Conservation (phyloP, 371 early-diverging fungal species). For the Syncephalastrum sp. region DNA sequence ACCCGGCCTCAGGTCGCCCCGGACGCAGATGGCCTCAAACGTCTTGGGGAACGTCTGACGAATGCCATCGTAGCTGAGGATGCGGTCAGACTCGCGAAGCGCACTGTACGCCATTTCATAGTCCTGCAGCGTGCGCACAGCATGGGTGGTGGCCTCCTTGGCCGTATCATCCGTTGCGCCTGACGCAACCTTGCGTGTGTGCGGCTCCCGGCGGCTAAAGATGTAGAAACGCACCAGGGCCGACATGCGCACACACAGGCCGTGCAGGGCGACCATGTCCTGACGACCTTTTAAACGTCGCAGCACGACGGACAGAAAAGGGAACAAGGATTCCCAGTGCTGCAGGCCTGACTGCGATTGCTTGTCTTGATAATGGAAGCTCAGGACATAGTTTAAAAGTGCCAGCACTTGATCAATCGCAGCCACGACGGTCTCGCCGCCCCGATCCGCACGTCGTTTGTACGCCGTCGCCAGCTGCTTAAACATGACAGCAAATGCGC, state of each 20-base stretch:
- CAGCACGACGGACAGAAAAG: constrained; percentile 25
- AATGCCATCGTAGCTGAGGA: constrained; percentile 18
- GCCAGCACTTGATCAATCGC: constrained; percentile 37
- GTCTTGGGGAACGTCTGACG: constrained; percentile 24
- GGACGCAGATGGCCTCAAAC: constrained; percentile 19
- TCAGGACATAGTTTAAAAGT: constrained; percentile 34
- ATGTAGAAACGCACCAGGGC: constrained; percentile 31
- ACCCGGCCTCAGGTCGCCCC: constrained; percentile 32
- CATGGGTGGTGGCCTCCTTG: constrained; percentile 1
- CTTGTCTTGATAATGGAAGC: constrained; percentile 29
- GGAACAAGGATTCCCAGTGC: constrained; percentile 36
- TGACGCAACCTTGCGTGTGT: constrained; percentile 5
- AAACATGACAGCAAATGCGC: constrained; percentile 24
- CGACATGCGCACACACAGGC: constrained; percentile 21
- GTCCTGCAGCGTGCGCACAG: constrained; percentile 14
- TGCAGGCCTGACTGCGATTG: constrained; percentile 7
- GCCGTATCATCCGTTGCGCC: not conserved
- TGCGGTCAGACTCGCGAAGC: constrained; percentile 27
- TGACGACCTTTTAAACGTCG: constrained; percentile 14
- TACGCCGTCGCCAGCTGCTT: constrained; percentile 31
- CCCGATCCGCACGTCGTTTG: constrained; percentile 34
- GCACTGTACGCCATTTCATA: constrained; percentile 25
- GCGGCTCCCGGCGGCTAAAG: constrained; percentile 18
- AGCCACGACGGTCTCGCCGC: constrained; percentile 8
- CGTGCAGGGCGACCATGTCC: constrained; percentile 21